Conservation (phyloP, 805 yeast species). For the Candida ascalaphidarum region DNA sequence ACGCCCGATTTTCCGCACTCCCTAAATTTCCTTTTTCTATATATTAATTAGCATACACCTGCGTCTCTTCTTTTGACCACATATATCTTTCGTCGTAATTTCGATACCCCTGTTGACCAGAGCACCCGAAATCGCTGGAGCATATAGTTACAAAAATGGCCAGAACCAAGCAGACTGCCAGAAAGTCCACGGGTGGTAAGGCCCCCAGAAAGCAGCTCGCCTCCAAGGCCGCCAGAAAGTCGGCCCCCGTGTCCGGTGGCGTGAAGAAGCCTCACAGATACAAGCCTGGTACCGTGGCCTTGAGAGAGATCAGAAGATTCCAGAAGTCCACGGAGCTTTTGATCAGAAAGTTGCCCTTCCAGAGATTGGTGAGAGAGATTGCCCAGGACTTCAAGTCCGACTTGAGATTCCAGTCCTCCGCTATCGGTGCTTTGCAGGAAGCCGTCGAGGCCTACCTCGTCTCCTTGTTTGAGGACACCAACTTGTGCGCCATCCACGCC, state of each 20-base stretch:
- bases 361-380: conserved; percentile 40
- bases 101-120: no score
- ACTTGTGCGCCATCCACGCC: conserved; percentile 42
- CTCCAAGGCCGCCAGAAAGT: conserved; percentile 41
- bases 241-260: conserved; percentile 40
- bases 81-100: no score
- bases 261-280: conserved; percentile 43
- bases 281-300: conserved; percentile 43
- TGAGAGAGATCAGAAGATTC: conserved; percentile 42
- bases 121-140: no score
- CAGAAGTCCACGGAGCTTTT: conserved; percentile 38
- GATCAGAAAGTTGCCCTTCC: conserved; percentile 41
- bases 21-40: no score
- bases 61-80: no score
- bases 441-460: conserved; percentile 41
- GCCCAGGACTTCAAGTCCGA: conserved; percentile 41
- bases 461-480: conserved; percentile 38
- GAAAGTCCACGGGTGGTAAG: conserved; percentile 42
- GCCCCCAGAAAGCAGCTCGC: conserved; percentile 43
- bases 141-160: no score
- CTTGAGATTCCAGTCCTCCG: conserved; percentile 39
- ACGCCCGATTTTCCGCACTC: no score
- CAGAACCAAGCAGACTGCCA: conserved; percentile 40
- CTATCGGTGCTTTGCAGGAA: conserved; percentile 40
- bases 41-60: no score